Base-by-base conservation (phyloP, 768 basidiomycete species). In the Cystofilobasidium capitatum region DNA sequence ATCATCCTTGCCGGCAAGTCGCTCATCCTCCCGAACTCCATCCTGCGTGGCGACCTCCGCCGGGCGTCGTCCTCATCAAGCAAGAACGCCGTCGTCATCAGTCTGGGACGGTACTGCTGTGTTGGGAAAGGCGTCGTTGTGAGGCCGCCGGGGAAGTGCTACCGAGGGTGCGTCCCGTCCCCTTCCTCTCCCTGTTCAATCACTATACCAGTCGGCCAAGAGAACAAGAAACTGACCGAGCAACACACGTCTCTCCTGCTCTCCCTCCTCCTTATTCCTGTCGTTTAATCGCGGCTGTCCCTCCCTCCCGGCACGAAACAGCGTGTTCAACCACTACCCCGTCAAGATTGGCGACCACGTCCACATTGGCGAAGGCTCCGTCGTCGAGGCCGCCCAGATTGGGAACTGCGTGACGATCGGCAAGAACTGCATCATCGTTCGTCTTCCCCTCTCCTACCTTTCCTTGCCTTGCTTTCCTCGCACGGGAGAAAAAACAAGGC, bases 1-100 rank as follows among this genome's bases (percentile, higher is more conserved):
- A 99, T 98, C 76, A 91, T 97, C 70, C 85, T 99, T 17, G 91
- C 91, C 45, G 96, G 94, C 55, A 96, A 97, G 80, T 92, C 91
- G 2, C 91, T 98, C 76, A 93, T 99, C 68, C 88, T 91, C 1
- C 87, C 84, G 68, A 84, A 85, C 24, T 89, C 89, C 12, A 90
- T 97, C 64, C 87, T 99, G 59, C 86, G 96, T 58, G 96, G 96
- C 2, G 96, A 99, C 75, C 80, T 99, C 62, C 82, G 91, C 55
- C 81, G 93, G 90, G 89, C 8, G 86, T 89, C 39, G 91, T 91
- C 24, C 22, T 44, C 16, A 62, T 66, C 89, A 92, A 81, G 49
- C 17, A 51, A 26, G 49, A 29, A 13, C 49, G 47, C 91, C 7
- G 92, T 96, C 6, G 91, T 93, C 61, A 89, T 99, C 44, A 88